phyloP scores from a whole-genome alignment of 805 yeast species.

The Schwanniomyces yamadae region DNA sequence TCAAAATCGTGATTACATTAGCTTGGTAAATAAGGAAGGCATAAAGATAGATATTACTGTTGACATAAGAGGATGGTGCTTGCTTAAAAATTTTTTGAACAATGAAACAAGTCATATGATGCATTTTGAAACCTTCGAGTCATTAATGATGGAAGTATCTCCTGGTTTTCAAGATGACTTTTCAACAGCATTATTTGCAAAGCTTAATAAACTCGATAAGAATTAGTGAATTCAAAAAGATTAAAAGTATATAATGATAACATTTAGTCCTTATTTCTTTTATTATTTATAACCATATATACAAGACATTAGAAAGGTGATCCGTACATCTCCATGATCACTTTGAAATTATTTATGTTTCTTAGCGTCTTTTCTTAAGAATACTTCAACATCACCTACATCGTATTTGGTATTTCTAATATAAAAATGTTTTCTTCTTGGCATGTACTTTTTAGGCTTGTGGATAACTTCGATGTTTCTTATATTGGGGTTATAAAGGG shows the following conservation, averaged over 20 bases:
- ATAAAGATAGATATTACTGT: constrained; percentile 18
- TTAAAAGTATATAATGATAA: neutral
- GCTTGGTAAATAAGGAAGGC: constrained; percentile 17
- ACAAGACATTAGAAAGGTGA: constrained; percentile 1
- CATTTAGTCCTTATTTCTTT: neutral
- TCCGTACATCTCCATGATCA: neutral
- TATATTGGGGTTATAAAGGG: constrained; percentile 76
- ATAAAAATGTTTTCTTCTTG: constrained; percentile 84
- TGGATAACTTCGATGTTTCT: constrained; percentile 74
- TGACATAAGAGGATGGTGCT: constrained; percentile 29
- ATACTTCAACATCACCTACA: constrained; percentile 63
- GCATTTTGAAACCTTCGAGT: constrained; percentile 31
- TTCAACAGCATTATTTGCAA: too few relatives aligned
- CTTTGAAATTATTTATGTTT: constrained; percentile 8
- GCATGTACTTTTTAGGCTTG: constrained; percentile 68
- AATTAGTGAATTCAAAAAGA: too few relatives aligned
- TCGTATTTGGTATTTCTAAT: constrained; percentile 78
- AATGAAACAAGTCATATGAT: neutral
- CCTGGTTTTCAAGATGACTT: constrained; percentile 20
- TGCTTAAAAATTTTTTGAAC: constrained; percentile 6
- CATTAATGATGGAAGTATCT: constrained; percentile 26
- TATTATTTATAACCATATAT: constrained; percentile 2
- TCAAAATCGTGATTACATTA: constrained; percentile 6
- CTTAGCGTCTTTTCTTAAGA: constrained; percentile 16
- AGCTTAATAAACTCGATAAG: too few relatives aligned